Evolutionary conservation across 2,329 filamentous ascomycete genomes (phyloP), one percentile per base, ranked within the genome.

Genomic region (Colletotrichum australisinense): DNA sequence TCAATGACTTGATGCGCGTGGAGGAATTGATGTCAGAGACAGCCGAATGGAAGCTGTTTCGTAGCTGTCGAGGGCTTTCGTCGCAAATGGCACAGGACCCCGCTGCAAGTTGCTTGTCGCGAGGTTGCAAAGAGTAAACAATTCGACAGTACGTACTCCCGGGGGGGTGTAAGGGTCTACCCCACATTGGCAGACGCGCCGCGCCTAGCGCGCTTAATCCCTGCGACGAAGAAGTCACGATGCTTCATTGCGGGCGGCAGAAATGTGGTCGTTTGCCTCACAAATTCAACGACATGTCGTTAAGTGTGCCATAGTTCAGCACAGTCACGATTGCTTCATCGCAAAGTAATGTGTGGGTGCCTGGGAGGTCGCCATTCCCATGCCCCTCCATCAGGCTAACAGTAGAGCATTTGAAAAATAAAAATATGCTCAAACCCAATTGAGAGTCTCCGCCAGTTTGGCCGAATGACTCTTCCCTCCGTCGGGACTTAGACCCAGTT

Each of bases 171-270:
- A 26, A 35, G 67, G 65, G 11, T 55, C 16, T 60, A 63, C 63
- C 57, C 72, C 68, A 72, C 68, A 72, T n/a, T 16, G 26, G 24
- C 73, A 66, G 70, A 68, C 59, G 70, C 71, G 60, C 32, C 49
- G 73, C 73, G 73, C 22, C 63, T 75, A 71, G 55, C 71, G 73
- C 73, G 73, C 56, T 52, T 71, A 63, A 75, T 46, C 63, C 69
- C 59, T 72, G 63, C 55, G 28, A 30, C n/a, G 30, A 35, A 56
- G 60, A 67, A 14, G 55, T 74, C 68, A 73, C 67, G 60, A 73
- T 73, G 67, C 67, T 70, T 71, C 67, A 66, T 52, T 38, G n/a
- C 46, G 22, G 60, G 67, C 60, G 60, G 46, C 67, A 70, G 60
- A 71, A 66, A 57, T 57, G 60, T 66, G 60, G 67, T 60, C 49